phyloP scores from a whole-genome alignment of 257 asterid genomes.

The Ligustrum vulgare region DNA sequence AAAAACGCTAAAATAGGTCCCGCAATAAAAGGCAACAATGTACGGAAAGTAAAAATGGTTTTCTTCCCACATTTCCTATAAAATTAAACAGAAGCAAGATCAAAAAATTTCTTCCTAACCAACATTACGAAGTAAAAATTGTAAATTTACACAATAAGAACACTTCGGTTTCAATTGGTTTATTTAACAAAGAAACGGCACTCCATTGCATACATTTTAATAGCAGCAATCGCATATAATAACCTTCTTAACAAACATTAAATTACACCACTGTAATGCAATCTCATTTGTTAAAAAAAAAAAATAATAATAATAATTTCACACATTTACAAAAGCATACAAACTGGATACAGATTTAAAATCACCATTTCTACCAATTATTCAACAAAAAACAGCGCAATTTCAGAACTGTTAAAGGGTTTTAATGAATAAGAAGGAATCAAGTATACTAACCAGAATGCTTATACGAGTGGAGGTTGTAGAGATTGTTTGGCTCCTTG shows the following conservation, averaged over 20 bases:
- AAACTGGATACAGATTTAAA: background rate
- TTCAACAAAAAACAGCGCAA: background rate
- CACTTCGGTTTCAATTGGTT: background rate
- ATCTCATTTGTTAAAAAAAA: background rate
- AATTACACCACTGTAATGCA: background rate
- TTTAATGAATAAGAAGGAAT: background rate
- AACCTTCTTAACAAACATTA: background rate
- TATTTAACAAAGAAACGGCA: background rate
- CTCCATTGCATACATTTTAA: background rate
- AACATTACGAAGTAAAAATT: background rate
- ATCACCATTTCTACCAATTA: background rate
- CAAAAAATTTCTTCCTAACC: background rate
- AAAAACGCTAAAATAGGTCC: background rate
- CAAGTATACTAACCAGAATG: slow-evolving; percentile 59
- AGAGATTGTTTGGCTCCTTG: slow-evolving; percentile 90
- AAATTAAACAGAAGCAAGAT: background rate
- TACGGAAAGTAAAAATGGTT: background rate
- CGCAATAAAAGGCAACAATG: background rate
- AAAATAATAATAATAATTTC: background rate
- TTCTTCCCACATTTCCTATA: background rate
- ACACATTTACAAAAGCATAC: background rate
- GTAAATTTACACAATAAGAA: background rate
- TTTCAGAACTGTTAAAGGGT: background rate
- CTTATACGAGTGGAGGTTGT: slow-evolving; percentile 83
- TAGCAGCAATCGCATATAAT: background rate